Percentiles rank a stretch among this genome's conserved stretches.
phyloP scores from a whole-genome alignment of 192 early-diverging fungal genomes.

The Backusella macrospora region DNA sequence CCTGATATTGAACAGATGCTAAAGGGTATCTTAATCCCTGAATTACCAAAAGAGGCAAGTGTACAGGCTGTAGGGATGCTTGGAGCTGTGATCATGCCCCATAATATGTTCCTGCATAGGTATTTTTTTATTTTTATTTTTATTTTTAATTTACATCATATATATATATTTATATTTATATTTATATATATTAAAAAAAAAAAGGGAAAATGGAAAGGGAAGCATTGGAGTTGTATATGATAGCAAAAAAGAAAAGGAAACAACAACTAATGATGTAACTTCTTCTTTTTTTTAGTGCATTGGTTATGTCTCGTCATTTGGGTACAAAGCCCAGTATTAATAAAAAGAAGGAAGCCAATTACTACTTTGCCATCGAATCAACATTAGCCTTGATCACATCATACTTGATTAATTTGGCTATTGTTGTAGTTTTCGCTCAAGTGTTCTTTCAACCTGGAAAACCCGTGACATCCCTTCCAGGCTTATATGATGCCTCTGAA shows the following conservation, averaged over 20 bases:
- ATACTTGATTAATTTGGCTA: slow-evolving; percentile 68
- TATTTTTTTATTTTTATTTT: neutral
- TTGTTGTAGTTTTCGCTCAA: slow-evolving; percentile 68
- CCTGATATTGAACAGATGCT: slow-evolving; percentile 53
- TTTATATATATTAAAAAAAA: neutral
- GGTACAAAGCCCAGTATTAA: slow-evolving; percentile 24
- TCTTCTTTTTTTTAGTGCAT: slow-evolving; percentile 37
- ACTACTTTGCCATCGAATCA: slow-evolving; percentile 69
- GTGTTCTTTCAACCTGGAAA: slow-evolving; percentile 42
- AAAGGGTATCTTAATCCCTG: slow-evolving; percentile 56
- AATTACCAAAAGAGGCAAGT: slow-evolving; percentile 55
- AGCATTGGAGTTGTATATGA: neutral
- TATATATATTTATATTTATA: too few species aligned
- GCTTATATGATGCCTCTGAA: slow-evolving; percentile 64
- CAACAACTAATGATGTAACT: neutral
- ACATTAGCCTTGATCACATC: slow-evolving; percentile 62
- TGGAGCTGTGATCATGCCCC: slow-evolving; percentile 84
- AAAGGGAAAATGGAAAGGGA: neutral
- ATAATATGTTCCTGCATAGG: slow-evolving; percentile 89
- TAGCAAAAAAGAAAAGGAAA: neutral
- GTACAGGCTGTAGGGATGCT: slow-evolving; percentile 71
- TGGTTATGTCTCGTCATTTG: slow-evolving; percentile 62
- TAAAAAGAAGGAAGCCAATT: slow-evolving; percentile 67
- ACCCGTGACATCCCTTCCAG: slow-evolving; percentile 44
- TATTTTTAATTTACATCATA: too few species aligned